Percentiles rank a stretch among this genome's conserved stretches.
phyloP scores from a whole-genome alignment of 345 rosid species.

The Dipteronia dyeriana region DNA sequence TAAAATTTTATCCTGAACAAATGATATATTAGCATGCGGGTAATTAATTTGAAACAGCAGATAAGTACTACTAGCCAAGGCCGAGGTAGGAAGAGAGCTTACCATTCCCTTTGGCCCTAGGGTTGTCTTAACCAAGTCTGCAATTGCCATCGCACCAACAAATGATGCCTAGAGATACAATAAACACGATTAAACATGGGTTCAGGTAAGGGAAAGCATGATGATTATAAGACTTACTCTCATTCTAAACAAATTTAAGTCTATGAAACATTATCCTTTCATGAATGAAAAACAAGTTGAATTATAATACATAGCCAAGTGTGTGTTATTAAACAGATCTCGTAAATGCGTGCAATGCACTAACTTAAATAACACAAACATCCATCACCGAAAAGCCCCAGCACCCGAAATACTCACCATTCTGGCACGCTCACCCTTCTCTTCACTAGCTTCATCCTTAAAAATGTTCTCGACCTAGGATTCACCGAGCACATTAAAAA shows the following conservation, averaged over 20 bases:
- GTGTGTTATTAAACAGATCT: background rate
- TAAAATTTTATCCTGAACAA: constrained; percentile 78
- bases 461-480: constrained; percentile 65
- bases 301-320: background rate
- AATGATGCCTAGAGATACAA: constrained; percentile 64
- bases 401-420: constrained; percentile 56
- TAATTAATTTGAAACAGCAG: background rate
- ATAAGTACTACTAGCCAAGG: background rate
- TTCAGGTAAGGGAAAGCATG: background rate
- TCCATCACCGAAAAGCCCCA: background rate
- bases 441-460: constrained; percentile 93
- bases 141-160: constrained; percentile 93
- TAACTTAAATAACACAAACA: background rate
- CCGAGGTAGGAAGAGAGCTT: constrained; percentile 10
- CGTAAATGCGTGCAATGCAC: background rate
- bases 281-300: background rate
- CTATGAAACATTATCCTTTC: too few species aligned
- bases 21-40: constrained; percentile 23
- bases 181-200: background rate
- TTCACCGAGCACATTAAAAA: constrained; percentile 16
- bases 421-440: constrained; percentile 95
- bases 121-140: constrained; percentile 92
- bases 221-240: background rate
- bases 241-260: background rate
- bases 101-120: constrained; percentile 99